Conservation (phyloP, 495 filamentous ascomycete genomes). For the Penicillium ucsense region DNA sequence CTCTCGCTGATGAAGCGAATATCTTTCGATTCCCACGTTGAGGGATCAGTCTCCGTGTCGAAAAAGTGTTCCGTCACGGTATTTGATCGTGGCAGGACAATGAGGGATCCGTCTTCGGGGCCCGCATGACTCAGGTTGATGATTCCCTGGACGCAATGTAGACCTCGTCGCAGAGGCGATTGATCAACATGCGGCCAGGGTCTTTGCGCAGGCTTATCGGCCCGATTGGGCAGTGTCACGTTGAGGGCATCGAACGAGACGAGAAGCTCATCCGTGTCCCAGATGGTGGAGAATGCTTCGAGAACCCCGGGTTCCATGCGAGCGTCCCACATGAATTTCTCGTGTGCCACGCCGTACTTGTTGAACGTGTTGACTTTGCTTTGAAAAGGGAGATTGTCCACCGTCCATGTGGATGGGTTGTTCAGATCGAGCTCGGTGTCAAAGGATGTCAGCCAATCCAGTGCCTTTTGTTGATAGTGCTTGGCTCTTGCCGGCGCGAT, state of each 20-base stretch:
- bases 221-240: conserved; percentile 9
- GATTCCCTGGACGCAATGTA: conserved; percentile 33
- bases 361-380: conserved; percentile 20
- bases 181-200: conserved; percentile 20
- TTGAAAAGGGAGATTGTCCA: conserved; percentile 20
- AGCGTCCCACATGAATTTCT: conserved; percentile 39
- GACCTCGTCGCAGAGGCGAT: conserved; percentile 16
- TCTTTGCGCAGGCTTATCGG: conserved; percentile 6
- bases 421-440: conserved; percentile 14
- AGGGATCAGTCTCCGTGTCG: conserved; percentile 18
- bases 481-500: conserved; percentile 14
- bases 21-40: conserved; percentile 20
- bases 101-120: conserved; percentile 26
- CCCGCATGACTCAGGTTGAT: conserved; percentile 28
- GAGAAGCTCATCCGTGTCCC: conserved; percentile 13
- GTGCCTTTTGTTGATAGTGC: conserved; percentile 17
- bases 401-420: conserved; percentile 23
- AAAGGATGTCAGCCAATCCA: conserved; percentile 21
- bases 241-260: conserved; percentile 17
- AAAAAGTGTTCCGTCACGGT: conserved; percentile 25
- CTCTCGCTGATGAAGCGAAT: conserved; percentile 18
- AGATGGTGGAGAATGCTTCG: conserved; percentile 22
- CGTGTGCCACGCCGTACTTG: conserved; percentile 27
- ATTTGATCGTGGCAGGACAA: conserved; percentile 23
- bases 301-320: conserved; percentile 27